Conservation (phyloP, 768 basidiomycete species). For the Pholiota microspora region DNA sequence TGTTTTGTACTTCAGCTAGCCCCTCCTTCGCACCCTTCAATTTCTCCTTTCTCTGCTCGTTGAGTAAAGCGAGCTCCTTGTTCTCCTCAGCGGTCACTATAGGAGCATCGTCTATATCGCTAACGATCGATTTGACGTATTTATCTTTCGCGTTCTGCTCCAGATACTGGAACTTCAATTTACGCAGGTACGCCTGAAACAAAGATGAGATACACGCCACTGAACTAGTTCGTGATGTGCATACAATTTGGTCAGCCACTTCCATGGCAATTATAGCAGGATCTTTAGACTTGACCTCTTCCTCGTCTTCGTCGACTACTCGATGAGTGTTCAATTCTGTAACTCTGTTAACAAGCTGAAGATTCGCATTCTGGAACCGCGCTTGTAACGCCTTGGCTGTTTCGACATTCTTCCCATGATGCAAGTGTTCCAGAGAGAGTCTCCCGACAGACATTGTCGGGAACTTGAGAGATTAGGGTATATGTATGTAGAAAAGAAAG, state of each 20-base stretch:
- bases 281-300: conserved; percentile 39
- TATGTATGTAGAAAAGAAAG: too few relatives aligned
- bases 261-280: conserved; percentile 57
- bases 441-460: conserved; percentile 17
- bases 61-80: conserved; percentile 54
- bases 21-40: conserved; percentile 64
- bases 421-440: conserved; percentile 24
- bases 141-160: conserved; percentile 91
- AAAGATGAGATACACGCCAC: not conserved
- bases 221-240: conserved; percentile 21
- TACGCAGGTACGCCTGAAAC: conserved; percentile 59
- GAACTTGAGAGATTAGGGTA: too few relatives aligned
- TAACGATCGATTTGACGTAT: conserved; percentile 84
- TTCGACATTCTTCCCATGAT: conserved; percentile 33
- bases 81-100: conserved; percentile 81
- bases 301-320: conserved; percentile 35
- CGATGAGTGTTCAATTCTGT: conserved; percentile 34
- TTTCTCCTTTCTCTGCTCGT: conserved; percentile 68
- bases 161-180: conserved; percentile 86
- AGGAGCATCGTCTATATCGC: conserved; percentile 80
- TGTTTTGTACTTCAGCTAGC: conserved; percentile 59
- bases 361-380: conserved; percentile 32
- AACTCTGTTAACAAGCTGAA: conserved; percentile 36
- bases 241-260: conserved; percentile 59
- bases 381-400: conserved; percentile 31